Evolutionary conservation across 129 eudicot species (phyloP), one percentile per base, ranked within the genome.

Genomic region (Escallonia herrerae): DNA sequence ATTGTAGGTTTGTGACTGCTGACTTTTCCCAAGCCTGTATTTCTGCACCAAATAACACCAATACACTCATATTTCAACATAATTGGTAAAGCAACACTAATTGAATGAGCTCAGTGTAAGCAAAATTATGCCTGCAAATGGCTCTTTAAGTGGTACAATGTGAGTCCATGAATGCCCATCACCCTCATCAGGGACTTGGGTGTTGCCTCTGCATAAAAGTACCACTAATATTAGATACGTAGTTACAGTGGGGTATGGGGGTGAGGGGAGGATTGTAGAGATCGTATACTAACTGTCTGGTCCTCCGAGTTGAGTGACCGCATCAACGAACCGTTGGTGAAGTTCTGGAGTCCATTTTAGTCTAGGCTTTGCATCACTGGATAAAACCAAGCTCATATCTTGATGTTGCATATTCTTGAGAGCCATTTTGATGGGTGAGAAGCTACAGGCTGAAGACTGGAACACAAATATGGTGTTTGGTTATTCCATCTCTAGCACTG

Each of bases 341-440:
- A 93, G 86, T 50, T 86, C 83, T 40, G 87, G 84, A 45, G 95
- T 89, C 99, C 99, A 93, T 78, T 89, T 93, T 39, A 93, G 76
- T 63, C 99, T 82, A 6, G 96, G 99, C 55, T 93, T 93, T 14
- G 96, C 90, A 80, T 93, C 99, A 86, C 86, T 83, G 12, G 99
- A 86, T 60, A 93, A 70, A 40, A 86, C 86, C 78, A 86, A 83
- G 65, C 64, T 80, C 90, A 84, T 76, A 40, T 86, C 84, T 69
- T 82, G 83, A 68, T 71, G 68, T 59, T 79, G 85, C 71, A 73
- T 73, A 81, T 72, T 73, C 57, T 80, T 79, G 62, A 70, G 72
- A 79, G 86, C 86, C 87, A 86, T 93, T 64, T 68, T 62, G 62
- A 48, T 69, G 72, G 70, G 45, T 45, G 66, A 58, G 61, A 33